Conservation (phyloP, 2,329 filamentous ascomycete species). For the Talaromyces amestolkiae region DNA sequence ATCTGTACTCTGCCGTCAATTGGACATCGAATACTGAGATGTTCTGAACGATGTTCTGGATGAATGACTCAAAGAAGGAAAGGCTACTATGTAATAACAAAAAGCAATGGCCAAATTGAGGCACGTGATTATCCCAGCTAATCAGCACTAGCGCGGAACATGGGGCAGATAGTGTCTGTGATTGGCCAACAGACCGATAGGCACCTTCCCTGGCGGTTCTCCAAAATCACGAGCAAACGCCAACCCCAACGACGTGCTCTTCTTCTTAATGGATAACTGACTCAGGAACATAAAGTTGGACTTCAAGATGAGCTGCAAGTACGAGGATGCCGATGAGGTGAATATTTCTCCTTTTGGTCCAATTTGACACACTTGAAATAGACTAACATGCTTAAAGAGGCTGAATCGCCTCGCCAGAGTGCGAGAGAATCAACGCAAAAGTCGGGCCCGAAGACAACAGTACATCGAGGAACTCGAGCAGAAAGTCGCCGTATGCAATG, state of each 20-base stretch:
- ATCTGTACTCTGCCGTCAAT: not conserved
- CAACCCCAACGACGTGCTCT: not conserved
- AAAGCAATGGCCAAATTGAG: not conserved
- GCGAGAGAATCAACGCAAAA: slow-evolving; percentile 40
- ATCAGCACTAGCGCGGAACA: not conserved
- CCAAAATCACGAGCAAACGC: not conserved
- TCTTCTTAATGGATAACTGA: not conserved
- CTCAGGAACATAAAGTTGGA: not conserved
- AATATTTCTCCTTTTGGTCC: not conserved
- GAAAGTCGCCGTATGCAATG: slow-evolving; percentile 29
- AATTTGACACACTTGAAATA: not conserved
- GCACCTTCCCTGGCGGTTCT: not conserved
- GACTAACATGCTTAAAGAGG: slow-evolving; percentile 24
- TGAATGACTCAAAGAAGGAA: not conserved
- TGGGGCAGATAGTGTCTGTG: not conserved
- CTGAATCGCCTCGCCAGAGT: slow-evolving; percentile 40
- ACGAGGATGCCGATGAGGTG: slow-evolving; percentile 9
- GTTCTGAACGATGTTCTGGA: not conserved
- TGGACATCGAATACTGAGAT: not conserved
- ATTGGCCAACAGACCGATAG: not conserved
- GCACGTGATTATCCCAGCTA: not conserved
- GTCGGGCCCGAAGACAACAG: slow-evolving; percentile 36
- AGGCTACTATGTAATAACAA: not conserved
- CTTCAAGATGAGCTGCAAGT: slow-evolving; percentile 2
- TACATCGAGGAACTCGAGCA: slow-evolving; percentile 38